Evolutionary conservation across 257 asterid species (phyloP), one percentile per base, ranked within the genome.

Genomic region (Gentiana straminea): DNA sequence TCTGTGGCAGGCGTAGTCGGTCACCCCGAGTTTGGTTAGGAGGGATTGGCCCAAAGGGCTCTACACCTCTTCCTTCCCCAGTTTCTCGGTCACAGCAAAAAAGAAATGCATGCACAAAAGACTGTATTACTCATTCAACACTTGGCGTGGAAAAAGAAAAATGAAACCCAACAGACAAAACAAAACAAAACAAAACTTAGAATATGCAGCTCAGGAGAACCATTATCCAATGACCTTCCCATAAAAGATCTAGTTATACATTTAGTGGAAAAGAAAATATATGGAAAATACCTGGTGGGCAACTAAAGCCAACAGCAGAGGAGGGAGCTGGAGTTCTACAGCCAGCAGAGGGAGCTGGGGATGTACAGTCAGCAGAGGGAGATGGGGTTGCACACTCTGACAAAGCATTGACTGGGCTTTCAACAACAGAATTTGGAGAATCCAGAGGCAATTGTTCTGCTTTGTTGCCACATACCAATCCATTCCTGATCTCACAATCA

Each of bases 301-400:
- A 83, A 73, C 97, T 85, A 73, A 90, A 85, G 45, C 91, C 91
- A 73, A 81, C 81, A 2, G 94, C 84, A 38, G 95, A 81, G 33
- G 94, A 92, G 37, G 95, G 82, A 13, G 83, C 77, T 7, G 96
- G 95, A 34, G 91, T 83, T 24, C 1, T 24, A 24, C 24, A 24
- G 24, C 0, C 86, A 37, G 95, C 79, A 24, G 94, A 93, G 38
- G 95, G 83, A 15, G 83, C 77, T 8, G 96, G 95, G 33, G 92
- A 82, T 41, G 9, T 10, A 41, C 46, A 41, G 46, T 5, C 87
- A 35, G 95, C 79, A 15, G 92, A 93, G 35, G 95, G 81, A 15
- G 82, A 75, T 6, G 96, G 94, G 33, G 92, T 84, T 46, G 79
- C 70, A 73, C 84, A 83, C 34, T 76, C 94, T 10, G 75, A 69